A percentile compares a stretch with the other conserved stretches of the same genome.
phyloP scores from a whole-genome alignment of 208 protist species.

The Angomonas desouzai region DNA sequence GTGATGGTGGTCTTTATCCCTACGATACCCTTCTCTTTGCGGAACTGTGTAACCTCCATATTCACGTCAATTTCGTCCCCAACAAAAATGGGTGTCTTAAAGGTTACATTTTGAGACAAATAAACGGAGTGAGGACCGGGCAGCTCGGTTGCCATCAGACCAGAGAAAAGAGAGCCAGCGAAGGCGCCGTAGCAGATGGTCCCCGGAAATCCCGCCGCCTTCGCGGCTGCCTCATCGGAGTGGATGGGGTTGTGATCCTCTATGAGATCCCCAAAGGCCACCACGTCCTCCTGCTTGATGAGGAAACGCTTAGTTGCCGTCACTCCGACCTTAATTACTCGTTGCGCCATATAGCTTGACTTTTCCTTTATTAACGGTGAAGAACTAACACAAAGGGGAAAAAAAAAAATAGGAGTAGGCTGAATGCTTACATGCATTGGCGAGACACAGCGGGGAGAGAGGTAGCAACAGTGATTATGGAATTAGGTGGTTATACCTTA shows the following conservation, averaged over 20 bases:
- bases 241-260: conserved; percentile 85
- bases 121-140: conserved; percentile 82
- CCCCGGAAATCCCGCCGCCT: conserved; percentile 68
- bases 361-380: background rate
- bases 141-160: conserved; percentile 68
- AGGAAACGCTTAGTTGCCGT: conserved; percentile 29
- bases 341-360: conserved; percentile 1
- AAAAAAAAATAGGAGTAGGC: conserved; percentile 12
- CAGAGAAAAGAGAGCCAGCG: conserved; percentile 77
- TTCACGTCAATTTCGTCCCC: conserved; percentile 68
- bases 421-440: no score
- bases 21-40: conserved; percentile 57
- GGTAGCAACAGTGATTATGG: no score
- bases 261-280: conserved; percentile 63
- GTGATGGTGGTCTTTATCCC: conserved; percentile 52
- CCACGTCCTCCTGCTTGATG: conserved; percentile 62
- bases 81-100: conserved; percentile 73
- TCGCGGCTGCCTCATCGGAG: conserved; percentile 48
- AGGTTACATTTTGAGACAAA: conserved; percentile 76
- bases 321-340: conserved; percentile 56
- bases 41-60: conserved; percentile 64
- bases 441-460: no score
- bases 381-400: conserved; percentile 4
- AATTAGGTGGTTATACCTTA: no score
- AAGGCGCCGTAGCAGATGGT: conserved; percentile 80